These are phyloP conservation scores for Nepenthes gracilis DNA, from an alignment of 148 eudicot genomes.

Conservation along the genomic window DNA sequence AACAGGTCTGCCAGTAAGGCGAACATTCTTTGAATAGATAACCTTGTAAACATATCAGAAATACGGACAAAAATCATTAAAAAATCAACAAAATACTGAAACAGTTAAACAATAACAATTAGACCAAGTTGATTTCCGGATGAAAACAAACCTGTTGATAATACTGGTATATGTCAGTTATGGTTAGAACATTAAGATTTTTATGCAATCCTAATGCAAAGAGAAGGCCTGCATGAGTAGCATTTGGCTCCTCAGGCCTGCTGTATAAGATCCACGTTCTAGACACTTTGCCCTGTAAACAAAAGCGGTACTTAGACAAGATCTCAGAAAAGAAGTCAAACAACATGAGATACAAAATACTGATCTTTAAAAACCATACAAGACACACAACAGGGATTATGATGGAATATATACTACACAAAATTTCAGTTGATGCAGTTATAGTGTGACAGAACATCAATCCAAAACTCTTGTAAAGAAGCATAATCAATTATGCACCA, in stretches of 20 bases:
- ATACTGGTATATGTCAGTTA: conserved; percentile 77
- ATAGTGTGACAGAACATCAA: too few species aligned
- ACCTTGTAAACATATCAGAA: too few species aligned
- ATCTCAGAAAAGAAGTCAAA: neutral
- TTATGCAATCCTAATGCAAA: conserved; percentile 94
- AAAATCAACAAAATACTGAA: too few species aligned
- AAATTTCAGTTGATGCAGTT: too few species aligned
- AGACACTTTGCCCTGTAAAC: conserved; percentile 79
- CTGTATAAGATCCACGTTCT: conserved; percentile 96
- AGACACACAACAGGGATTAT: too few species aligned
- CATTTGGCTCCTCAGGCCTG: conserved; percentile 82
- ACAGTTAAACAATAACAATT: too few species aligned
- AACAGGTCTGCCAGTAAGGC: too few species aligned
- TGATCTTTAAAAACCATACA: too few species aligned
- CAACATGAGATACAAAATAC: neutral
- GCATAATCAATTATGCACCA: neutral
- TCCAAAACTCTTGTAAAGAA: neutral
- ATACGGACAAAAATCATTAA: too few species aligned
- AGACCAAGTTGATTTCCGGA: neutral
- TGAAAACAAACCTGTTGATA: conserved; percentile 46
- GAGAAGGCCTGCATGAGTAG: conserved; percentile 88
- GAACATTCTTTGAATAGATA: too few species aligned
- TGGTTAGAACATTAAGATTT: conserved; percentile 63
- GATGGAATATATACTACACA: too few species aligned
- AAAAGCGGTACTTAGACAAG: conserved; percentile 1